Percentiles rank a stretch among this genome's conserved stretches.
Conservation (phyloP, 2,329 filamentous ascomycete genomes). For the Ophiostoma montium region DNA sequence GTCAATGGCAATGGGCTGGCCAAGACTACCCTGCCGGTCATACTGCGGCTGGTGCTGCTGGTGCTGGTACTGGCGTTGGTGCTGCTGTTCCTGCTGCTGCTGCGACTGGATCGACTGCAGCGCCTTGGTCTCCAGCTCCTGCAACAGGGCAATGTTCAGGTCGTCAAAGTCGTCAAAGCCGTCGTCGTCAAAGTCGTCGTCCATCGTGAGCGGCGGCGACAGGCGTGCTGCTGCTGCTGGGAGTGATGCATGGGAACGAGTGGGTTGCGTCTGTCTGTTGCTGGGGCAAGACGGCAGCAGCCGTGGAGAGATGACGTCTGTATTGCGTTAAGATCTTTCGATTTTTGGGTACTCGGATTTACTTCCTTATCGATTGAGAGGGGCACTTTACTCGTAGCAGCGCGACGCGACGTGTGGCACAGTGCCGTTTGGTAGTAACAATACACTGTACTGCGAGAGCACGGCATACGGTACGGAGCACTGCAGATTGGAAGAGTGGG, state of each 20-base stretch:
- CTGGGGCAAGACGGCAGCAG: not conserved
- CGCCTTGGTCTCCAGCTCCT: constrained; percentile 45
- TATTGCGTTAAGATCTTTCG: not conserved
- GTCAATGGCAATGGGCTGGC: not conserved
- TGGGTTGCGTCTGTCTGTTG: not conserved
- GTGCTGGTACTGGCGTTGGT: constrained; percentile 2
- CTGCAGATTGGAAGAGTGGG: too few species aligned
- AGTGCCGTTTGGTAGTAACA: not conserved
- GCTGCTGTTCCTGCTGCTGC: constrained; percentile 1
- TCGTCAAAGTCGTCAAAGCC: constrained; percentile 49
- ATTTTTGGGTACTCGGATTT: not conserved
- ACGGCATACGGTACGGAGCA: too few species aligned
- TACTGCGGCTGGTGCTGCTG: constrained; percentile 2
- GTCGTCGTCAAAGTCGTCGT: constrained; percentile 50
- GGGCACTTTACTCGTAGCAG: not conserved
- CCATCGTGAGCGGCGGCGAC: constrained; percentile 22
- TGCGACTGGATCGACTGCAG: constrained; percentile 20
- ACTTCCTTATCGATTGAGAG: constrained; percentile 1
- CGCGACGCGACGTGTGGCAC: not conserved
- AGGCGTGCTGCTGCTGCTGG: not conserved
- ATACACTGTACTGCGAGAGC: too few species aligned
- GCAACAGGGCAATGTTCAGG: constrained; percentile 40
- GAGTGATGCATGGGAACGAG: not conserved
- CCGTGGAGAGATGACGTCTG: not conserved
- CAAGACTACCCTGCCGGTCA: not conserved